Base-by-base conservation (phyloP, 495 filamentous ascomycete genomes). In the Penicillium samsonianum region DNA sequence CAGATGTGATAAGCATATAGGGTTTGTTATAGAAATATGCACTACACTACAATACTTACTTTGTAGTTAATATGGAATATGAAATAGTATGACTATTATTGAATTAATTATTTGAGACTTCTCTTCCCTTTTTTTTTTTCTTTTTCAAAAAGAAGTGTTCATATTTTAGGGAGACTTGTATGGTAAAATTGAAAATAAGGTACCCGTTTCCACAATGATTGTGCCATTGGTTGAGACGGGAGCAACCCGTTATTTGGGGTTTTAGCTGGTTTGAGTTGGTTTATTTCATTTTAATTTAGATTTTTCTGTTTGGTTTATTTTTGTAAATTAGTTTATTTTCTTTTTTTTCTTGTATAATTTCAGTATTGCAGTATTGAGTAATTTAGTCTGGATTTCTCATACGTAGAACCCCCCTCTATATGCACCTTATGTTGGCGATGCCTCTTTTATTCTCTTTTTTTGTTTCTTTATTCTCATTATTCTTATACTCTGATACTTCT, bases 191-290 rank as follows among this genome's bases (percentile, higher is more conserved):
- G 30, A 33, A 30, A 47, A 43, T 49, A 53, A 63, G 60, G 60
- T 50, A 63, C 60, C 60, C 57, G 51, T 17, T 45, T 35, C 56
- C 60, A 50, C 45, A 14, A 25, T 23, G 20, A 9, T 3, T 1
- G 60, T 50, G n/a, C 60, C 60, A 63, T 63, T 63, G 60, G 60
- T 43, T 53, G 55, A 47, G 43, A 31, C 60, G 60, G 60, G 60
- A 62, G 30, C 38, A 50, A 49, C 51, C 56, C 51, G 50, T 51
- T 41, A 48, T 47, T 54, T 51, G 47, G 38, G 50, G 9, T 31
- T 42, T 12, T 14, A 16, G 20, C 42, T 30, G 23, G 23, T 11
- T 51, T 38, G 4, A 6, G 37, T 17, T 35, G 25, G 37, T 30
- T 22, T 43, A 4, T 23, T 41, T 31, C 30, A 1, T 25, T 33